Evolutionary conservation across 257 asterid species (phyloP).

Genomic region (Solanum etuberosum): DNA sequence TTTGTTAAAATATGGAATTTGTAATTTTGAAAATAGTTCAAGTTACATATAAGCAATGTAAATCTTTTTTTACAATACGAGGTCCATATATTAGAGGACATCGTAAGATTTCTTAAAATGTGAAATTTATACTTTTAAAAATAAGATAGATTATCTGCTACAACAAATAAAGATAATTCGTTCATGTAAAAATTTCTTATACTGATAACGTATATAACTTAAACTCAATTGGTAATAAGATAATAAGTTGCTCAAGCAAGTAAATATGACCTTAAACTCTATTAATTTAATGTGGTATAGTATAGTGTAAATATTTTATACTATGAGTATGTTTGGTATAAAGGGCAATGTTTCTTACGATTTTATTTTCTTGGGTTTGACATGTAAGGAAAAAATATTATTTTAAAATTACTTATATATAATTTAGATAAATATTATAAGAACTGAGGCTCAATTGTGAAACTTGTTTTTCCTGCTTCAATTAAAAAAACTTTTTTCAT

Average conservation of each 20-base stretch:
- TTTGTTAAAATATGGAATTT: background rate
- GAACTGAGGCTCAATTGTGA: rapidly evolving
- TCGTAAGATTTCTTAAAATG: background rate
- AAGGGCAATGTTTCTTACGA: background rate
- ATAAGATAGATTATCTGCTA: background rate
- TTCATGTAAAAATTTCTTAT: no score
- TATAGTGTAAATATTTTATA: background rate
- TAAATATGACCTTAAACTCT: background rate
- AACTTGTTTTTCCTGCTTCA: background rate
- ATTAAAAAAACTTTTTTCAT: no score
- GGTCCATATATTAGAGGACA: background rate
- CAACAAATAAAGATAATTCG: rapidly evolving
- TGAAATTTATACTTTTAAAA: background rate
- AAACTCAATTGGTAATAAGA: background rate
- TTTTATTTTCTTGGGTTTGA: background rate
- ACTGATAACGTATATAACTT: no score
- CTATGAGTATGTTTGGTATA: background rate
- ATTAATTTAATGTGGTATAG: background rate
- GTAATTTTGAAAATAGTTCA: background rate
- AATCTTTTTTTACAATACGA: background rate
- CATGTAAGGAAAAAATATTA: background rate
- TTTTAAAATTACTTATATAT: background rate
- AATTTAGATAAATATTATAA: background rate
- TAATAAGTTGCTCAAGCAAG: no score
- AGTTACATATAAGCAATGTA: background rate